These are phyloP conservation scores for Cerrena zonata DNA, from an alignment of 1,284 basidiomycete species.

Conservation along the genomic window DNA sequence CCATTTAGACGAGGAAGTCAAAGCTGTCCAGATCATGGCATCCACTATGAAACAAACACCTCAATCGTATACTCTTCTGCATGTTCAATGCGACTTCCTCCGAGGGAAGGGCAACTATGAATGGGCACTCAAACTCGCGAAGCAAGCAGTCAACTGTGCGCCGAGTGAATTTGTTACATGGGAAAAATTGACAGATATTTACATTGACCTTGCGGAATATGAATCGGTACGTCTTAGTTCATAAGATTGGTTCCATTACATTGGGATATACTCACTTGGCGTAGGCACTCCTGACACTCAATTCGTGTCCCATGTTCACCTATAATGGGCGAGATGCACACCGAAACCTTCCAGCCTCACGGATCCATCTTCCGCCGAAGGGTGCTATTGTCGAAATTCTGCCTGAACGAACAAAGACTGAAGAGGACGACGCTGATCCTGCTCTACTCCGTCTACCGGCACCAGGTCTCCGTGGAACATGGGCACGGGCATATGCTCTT, in stretches of 20 bases:
- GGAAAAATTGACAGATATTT: conserved; percentile 94
- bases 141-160: conserved; percentile 94
- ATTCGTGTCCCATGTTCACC: conserved; percentile 99
- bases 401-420: conserved; percentile 63
- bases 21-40: conserved; percentile 92
- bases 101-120: conserved; percentile 77
- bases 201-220: conserved; percentile 85
- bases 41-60: conserved; percentile 79
- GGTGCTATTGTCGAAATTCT: conserved; percentile 79
- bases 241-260: neutral
- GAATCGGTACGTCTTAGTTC: conserved; percentile 51
- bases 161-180: conserved; percentile 97
- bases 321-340: conserved; percentile 96
- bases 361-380: conserved; percentile 84
- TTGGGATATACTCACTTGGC: neutral
- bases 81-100: conserved; percentile 91
- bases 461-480: conserved; percentile 90
- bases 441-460: conserved; percentile 90
- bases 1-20: conserved; percentile 87
- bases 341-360: conserved; percentile 75
- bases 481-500: conserved; percentile 89
- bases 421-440: conserved; percentile 92
- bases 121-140: conserved; percentile 89
- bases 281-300: conserved; percentile 85
- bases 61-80: conserved; percentile 89